Conservation (phyloP, 352 stramenopile species). For the Saprolegnia diclina region DNA sequence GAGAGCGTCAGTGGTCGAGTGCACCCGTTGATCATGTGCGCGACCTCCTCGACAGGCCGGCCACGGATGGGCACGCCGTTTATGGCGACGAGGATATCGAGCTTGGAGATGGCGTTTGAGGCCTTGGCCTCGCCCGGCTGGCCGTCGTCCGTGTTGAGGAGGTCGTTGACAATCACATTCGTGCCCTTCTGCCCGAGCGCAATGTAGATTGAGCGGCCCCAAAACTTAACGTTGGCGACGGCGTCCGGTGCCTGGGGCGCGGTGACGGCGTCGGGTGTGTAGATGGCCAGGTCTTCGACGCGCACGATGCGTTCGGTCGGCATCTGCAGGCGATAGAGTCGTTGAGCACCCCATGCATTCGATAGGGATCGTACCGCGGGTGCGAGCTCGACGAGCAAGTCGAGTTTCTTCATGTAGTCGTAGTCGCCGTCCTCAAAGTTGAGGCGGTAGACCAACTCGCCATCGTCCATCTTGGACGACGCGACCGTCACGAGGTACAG, state of each 20-base stretch:
- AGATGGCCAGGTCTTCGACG: conserved; percentile 7
- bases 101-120: not conserved
- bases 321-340: not conserved
- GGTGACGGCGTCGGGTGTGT: not conserved
- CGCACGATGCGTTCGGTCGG: not conserved
- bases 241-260: not conserved
- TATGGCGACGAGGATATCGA: conserved; percentile 15
- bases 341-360: not conserved
- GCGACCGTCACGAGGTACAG: conserved; percentile 12
- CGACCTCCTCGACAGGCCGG: not conserved
- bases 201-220: conserved; percentile 5
- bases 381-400: not conserved
- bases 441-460: conserved; percentile 3
- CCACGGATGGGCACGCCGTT: conserved; percentile 6
- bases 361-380: not conserved
- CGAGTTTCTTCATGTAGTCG: conserved; percentile 15
- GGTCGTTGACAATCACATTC: conserved; percentile 10
- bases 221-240: not conserved
- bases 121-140: conserved; percentile 7
- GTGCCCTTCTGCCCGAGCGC: not conserved
- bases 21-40: not conserved
- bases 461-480: not conserved
- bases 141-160: conserved; percentile 11
- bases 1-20: not conserved
- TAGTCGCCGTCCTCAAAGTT: conserved; percentile 26